Evolutionary conservation across 148 eudicot species (phyloP), one percentile per base, ranked within the genome.

Genomic region (Fagopyrum esculentum): DNA sequence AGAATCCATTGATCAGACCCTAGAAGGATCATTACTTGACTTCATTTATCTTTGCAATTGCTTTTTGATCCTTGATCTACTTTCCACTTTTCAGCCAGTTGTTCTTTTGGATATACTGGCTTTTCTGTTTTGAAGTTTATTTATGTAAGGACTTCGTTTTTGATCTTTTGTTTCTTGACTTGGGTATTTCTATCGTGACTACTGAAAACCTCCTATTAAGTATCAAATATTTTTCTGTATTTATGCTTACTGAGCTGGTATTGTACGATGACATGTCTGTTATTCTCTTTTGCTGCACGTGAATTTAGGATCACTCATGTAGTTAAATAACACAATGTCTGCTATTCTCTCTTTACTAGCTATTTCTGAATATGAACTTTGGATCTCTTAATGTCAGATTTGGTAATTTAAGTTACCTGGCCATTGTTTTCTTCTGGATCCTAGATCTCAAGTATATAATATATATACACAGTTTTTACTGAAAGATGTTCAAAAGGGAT

Each of bases 1-100:
- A 64, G n/a, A 63, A 64, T 64, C 45, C 46, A 64, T 64, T 12
- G 70, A 64, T 64, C 17, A 12, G n/a, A 12, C 40, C 70, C 70
- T 15, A 8, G 11, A 35, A 64, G 70, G 46, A 35, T n/a, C 13
- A 29, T 9, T 13, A 29, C 45, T 40, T 64, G 0, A 3, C 13
- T 40, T 35, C 7, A 1, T 12, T 40, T 5, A n/a, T 12, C 46
- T 12, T 64, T 12, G n/a, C 17, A 8, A 35, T 40, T 17, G 4
- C 17, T 4, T 35, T 64, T 35, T 35, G 46, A 40, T 17, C 17
- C 17, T 40, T 35, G 45, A 35, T 64, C 70, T 64, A 35, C 70
- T 30, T 6, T 40, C 19, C 70, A 22, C 26, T 22, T 22, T 22
- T 22, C 26, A 64, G 70, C 40, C 70, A 40, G 45, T 35, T 30